Conservation (phyloP, 108 stramenopile species). For the Cyclotella choctawhatcheeana region DNA sequence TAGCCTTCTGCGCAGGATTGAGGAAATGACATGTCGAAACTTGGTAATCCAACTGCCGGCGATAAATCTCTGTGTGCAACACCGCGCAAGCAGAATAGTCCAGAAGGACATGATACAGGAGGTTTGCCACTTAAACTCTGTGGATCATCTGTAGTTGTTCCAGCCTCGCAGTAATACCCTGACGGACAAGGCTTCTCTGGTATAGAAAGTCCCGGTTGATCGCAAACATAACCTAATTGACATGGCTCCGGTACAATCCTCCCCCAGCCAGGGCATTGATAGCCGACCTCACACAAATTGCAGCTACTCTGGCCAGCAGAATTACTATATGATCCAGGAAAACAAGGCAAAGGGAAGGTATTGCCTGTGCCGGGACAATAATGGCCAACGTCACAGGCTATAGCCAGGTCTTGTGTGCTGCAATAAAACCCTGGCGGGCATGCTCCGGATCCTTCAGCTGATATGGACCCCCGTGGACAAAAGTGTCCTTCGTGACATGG, state of each 20-base stretch:
- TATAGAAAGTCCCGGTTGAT: conserved; percentile 60
- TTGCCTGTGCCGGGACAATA: conserved; percentile 88
- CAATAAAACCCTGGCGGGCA: conserved; percentile 88
- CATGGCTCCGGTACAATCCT: conserved; percentile 62
- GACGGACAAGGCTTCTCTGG: conserved; percentile 77
- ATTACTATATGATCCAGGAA: conserved; percentile 79
- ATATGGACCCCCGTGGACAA: conserved; percentile 75
- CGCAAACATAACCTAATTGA: conserved; percentile 85
- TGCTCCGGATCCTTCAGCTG: conserved; percentile 77
- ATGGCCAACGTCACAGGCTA: conserved; percentile 72
- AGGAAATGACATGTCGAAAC: conserved; percentile 59
- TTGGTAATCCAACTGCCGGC: conserved; percentile 66
- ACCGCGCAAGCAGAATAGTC: conserved; percentile 85
- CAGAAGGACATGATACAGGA: conserved; percentile 68
- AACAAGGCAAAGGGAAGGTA: conserved; percentile 66
- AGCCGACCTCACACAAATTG: conserved; percentile 74
- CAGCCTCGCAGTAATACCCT: conserved; percentile 80
- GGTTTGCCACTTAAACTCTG: conserved; percentile 38
- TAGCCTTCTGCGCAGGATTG: conserved; percentile 82
- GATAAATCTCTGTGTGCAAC: conserved; percentile 63
- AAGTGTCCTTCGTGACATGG: conserved; percentile 86
- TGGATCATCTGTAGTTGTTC: conserved; percentile 74
- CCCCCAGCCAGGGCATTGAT: conserved; percentile 81
- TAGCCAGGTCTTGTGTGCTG: conserved; percentile 51
- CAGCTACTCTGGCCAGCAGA: conserved; percentile 65